A percentile compares a stretch with the other conserved stretches of the same genome.
phyloP scores from a whole-genome alignment of 208 protist genomes.

The Leishmania gerbilli region DNA sequence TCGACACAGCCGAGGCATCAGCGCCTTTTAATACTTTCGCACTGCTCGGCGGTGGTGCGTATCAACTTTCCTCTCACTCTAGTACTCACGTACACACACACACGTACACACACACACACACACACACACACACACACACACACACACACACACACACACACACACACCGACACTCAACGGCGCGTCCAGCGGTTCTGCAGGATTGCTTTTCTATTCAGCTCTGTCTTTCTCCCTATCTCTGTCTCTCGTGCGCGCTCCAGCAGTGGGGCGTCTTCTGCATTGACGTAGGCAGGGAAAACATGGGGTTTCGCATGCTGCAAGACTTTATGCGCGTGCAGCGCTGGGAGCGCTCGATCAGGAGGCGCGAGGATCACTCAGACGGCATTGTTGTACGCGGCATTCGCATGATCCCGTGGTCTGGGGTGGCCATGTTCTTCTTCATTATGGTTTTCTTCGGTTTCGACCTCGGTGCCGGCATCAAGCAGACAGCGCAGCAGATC shows the following conservation, averaged over 20 bases:
- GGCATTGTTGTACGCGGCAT: slow-evolving; percentile 45
- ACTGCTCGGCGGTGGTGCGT: background rate
- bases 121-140: background rate
- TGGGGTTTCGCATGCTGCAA: slow-evolving; percentile 58
- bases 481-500: slow-evolving; percentile 70
- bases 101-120: background rate
- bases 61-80: background rate
- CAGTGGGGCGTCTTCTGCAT: background rate
- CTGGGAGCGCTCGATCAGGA: slow-evolving; percentile 74
- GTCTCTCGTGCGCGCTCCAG: background rate
- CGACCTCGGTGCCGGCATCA: slow-evolving; percentile 77
- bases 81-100: background rate
- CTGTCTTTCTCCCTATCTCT: background rate
- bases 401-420: slow-evolving; percentile 75
- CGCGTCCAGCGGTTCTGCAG: background rate
- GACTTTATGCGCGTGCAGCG: slow-evolving; percentile 73
- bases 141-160: background rate
- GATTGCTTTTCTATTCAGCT: background rate
- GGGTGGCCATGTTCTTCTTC: slow-evolving; percentile 82
- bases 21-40: background rate
- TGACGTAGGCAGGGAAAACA: background rate
- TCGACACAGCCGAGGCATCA: background rate
- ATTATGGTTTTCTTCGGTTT: slow-evolving; percentile 88
- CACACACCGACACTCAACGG: background rate
- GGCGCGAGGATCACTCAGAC: slow-evolving; percentile 52